Base-by-base conservation (phyloP, 805 yeast genomes). In the Wickerhamiella azymoides region DNA sequence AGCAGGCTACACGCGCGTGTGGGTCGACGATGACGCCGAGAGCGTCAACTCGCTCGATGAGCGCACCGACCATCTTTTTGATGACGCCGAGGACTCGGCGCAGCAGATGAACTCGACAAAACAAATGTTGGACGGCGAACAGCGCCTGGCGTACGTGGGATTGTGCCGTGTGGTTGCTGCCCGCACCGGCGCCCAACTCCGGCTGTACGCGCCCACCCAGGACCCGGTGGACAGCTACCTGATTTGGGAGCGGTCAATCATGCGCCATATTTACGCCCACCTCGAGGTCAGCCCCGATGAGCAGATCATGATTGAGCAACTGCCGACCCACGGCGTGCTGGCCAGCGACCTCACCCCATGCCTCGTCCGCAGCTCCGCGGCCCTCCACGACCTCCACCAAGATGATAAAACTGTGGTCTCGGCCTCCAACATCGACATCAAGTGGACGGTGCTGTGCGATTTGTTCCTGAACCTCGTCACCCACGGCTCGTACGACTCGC, bases 391-490 rank as follows among this genome's bases (percentile, higher is more conserved):
- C 28, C 36, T 42, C 10, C 40, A 42, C 37, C 17, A 47, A 2
- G 41, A 48, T 14, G 38, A 25, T 21, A 18, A 10, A 39, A 6
- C 33, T 7, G 16, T 18, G 30, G 16, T 14, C n/a, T 38, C 10
- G 26, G 27, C 32, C 36, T 18, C 28, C 80, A 7, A 75, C 79
- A 71, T 83, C 46, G 96, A 88, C 56, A 73, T 92, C 18, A 76
- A 88, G 26, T 93, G 98, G 98, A 88, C 96, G 0, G 73, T 89
- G 11, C 67, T 92, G 5, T 93, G 98, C 64, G 98, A 92, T 60
- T 64, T 92, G 40, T 89, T 89, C 57, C 67, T 92, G 36, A 70
- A 84, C 9, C 66, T 89, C 2, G 64, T 92, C 14, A 78, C 86
- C 43, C 94, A 86, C 49, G 85, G 94, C 0, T 73, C 77, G 46